phyloP scores from a whole-genome alignment of 495 filamentous ascomycete species.

The Echria macrotheca region DNA sequence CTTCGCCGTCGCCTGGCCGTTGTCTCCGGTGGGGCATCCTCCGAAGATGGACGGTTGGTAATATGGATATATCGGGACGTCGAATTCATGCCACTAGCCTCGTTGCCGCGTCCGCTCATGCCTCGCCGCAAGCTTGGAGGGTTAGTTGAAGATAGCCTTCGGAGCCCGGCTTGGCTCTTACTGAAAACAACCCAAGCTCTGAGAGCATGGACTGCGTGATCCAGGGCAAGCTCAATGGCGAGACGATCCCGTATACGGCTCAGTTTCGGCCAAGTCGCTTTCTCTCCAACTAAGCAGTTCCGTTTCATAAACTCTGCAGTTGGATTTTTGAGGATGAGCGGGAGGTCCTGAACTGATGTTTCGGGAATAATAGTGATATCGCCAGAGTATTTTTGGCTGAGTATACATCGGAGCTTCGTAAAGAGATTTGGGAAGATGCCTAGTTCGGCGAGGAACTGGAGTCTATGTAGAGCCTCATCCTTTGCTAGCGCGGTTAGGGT shows the following conservation, averaged over 20 bases:
- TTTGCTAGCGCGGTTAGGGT: constrained; percentile 70
- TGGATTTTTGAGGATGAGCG: constrained; percentile 77
- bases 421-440: constrained; percentile 77
- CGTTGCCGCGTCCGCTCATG: constrained; percentile 9
- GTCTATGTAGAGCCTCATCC: constrained; percentile 72
- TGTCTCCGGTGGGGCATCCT: constrained; percentile 1
- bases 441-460: constrained; percentile 75
- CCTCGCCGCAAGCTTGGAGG: background rate
- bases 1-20: constrained; percentile 16
- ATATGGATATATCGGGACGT: background rate
- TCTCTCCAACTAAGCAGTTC: constrained; percentile 69
- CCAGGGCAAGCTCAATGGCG: constrained; percentile 80
- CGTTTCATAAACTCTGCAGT: constrained; percentile 81
- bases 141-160: constrained; percentile 36
- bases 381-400: constrained; percentile 89
- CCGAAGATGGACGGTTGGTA: background rate
- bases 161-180: constrained; percentile 61
- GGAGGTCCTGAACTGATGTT: constrained; percentile 68
- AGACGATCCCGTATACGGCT: constrained; percentile 75
- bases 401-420: constrained; percentile 71
- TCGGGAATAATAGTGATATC: constrained; percentile 91
- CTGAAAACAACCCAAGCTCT: constrained; percentile 75
- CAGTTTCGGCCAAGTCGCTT: constrained; percentile 87
- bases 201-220: constrained; percentile 72
- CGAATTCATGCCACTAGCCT: constrained; percentile 2